Base-by-base conservation (phyloP, 2,329 filamentous ascomycete genomes). In the Ophiostoma sp. region DNA sequence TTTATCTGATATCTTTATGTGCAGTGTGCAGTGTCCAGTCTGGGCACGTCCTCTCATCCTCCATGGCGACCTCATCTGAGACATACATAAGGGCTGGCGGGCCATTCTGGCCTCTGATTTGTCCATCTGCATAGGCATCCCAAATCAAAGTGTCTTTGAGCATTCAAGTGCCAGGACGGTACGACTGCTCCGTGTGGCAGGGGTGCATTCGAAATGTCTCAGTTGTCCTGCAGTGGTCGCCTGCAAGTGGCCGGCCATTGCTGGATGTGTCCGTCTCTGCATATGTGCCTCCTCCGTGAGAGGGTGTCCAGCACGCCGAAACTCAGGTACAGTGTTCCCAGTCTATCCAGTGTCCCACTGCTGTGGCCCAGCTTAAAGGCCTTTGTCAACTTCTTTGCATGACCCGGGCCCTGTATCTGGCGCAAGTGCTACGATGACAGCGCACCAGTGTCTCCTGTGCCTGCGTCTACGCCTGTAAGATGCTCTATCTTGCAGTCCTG, bases 11-110 rank as follows among this genome's bases (percentile, higher is more conserved):
- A 28, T 45, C 9, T n/a, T 48, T 31, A 48, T 19, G 9, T 39
- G 2, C 28, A 11, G 19, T 48, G 42, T 48, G 15, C 42, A 48
- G 42, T 15, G 15, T 25, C 2, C 2, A 25, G 9, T 55, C 22
- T 55, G 50, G 50, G 3, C 50, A 25, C 22, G 22, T 12, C 22
- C 50, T 12, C 15, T 12, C 55, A 28, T 45, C 22, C 50, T 25
- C 15, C 55, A 19, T 45, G 61, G 61, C 36, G 61, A 42, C 61
- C 28, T 36, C 64, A 69, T 69, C 64, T 69, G 45, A 69, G 64
- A 69, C 64, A 69, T 69, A 45, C 64, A 69, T 69, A 36, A 7
- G 12, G 19, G 6, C 39, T 48, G 28, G 25, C 36, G 9, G 28
- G 19, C 8, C 15, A n/a, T 36, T 8, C 45, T 19, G 45, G 28